Conservation (phyloP, 2,329 filamentous ascomycete genomes). For the Fusarium succisae region DNA sequence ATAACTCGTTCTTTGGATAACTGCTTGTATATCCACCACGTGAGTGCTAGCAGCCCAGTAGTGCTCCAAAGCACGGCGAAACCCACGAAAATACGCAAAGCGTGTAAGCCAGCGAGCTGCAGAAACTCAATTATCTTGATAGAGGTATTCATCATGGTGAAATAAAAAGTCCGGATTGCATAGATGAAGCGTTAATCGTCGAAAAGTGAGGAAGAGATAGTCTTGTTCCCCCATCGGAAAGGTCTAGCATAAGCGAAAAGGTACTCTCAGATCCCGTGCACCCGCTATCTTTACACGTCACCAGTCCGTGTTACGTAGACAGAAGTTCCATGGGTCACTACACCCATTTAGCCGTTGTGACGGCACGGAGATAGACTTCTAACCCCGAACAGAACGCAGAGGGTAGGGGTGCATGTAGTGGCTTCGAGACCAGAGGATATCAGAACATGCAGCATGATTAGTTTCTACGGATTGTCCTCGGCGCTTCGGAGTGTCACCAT, state of each 20-base stretch:
- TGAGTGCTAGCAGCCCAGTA: background rate
- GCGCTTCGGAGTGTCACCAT: fast-evolving
- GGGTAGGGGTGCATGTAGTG: background rate
- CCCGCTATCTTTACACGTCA: background rate
- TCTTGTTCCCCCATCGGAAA: background rate
- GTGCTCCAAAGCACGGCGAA: background rate
- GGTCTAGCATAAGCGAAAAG: background rate
- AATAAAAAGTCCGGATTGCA: fast-evolving
- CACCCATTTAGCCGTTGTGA: background rate
- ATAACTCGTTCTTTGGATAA: fast-evolving
- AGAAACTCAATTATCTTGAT: no score
- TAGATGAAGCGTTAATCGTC: fast-evolving
- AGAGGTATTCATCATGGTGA: background rate
- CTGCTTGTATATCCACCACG: background rate
- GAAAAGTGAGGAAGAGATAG: background rate
- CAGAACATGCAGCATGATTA: fast-evolving
- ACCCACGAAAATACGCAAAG: fast-evolving
- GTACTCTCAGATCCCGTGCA: background rate
- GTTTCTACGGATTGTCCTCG: fast-evolving
- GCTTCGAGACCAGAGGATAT: background rate
- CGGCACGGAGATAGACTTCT: no score
- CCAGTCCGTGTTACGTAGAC: fast-evolving
- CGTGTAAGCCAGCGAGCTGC: background rate
- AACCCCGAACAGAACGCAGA: background rate
- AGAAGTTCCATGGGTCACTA: background rate